A percentile compares a stretch with the other conserved stretches of the same genome.
phyloP scores from a whole-genome alignment of 805 yeast genomes.

The Priceomyces carsonii region DNA sequence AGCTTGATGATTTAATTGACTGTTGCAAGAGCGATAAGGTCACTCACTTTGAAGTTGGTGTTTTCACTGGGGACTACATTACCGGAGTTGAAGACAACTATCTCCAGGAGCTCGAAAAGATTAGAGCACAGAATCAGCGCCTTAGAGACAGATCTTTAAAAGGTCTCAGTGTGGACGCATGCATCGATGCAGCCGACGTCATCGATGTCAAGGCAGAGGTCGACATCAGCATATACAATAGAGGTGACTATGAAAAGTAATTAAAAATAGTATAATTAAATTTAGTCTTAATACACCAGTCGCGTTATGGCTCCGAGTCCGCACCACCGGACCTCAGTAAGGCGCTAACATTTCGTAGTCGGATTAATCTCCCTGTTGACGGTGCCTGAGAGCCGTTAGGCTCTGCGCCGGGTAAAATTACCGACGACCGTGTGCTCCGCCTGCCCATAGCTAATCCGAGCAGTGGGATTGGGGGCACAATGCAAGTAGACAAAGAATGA shows the following conservation, averaged over 20 bases:
- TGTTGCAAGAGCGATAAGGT: conserved; percentile 64
- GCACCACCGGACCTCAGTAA: no score
- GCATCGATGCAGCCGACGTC: conserved; percentile 43
- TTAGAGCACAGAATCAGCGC: conserved; percentile 76
- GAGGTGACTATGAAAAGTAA: conserved; percentile 57
- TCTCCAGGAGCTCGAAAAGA: conserved; percentile 74
- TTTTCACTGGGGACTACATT: conserved; percentile 89
- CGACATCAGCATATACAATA: conserved; percentile 57
- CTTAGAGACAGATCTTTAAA: conserved; percentile 35
- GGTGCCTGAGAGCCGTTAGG: no score
- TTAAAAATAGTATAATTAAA: no score
- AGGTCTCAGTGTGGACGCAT: conserved; percentile 45
- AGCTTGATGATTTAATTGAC: conserved; percentile 74
- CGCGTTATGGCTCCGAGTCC: no score
- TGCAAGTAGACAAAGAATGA: no score
- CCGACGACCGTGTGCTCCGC: no score
- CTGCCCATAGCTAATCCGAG: no score
- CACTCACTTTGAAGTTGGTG: conserved; percentile 88
- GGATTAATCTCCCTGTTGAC: no score
- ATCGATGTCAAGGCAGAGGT: conserved; percentile 79
- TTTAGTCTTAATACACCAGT: no score
- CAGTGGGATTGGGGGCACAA: no score
- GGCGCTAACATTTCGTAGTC: no score
- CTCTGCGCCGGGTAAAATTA: no score
- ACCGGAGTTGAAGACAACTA: conserved; percentile 92